Evolutionary conservation across 805 yeast species (phyloP).

Genomic region (Starmerella khaoyaiensis): DNA sequence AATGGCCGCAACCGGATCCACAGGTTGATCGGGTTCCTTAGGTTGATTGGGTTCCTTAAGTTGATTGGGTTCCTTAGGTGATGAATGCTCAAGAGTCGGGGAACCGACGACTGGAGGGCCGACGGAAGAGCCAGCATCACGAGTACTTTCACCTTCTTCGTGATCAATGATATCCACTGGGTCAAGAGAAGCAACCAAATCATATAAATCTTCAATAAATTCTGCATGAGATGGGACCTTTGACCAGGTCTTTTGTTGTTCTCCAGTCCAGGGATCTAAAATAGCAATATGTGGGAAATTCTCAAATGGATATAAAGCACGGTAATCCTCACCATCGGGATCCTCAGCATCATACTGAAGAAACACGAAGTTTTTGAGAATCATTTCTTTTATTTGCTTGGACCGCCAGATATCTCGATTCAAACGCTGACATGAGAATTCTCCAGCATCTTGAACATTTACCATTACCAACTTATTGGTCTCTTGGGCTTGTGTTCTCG

Average conservation of each 20-base stretch:
- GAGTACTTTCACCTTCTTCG: not conserved
- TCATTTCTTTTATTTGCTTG: slow-evolving; percentile 45
- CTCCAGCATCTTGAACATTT: slow-evolving; percentile 74
- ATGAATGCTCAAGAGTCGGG: not conserved
- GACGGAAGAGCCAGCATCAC: not conserved
- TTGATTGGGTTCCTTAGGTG: not conserved
- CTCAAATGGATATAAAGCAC: slow-evolving; percentile 58
- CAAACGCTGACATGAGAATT: slow-evolving; percentile 76
- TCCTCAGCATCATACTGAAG: slow-evolving; percentile 76
- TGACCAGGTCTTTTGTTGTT: slow-evolving; percentile 67
- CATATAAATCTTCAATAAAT: slow-evolving; percentile 57
- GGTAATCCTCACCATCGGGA: slow-evolving; percentile 56
- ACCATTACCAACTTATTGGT: slow-evolving; percentile 70
- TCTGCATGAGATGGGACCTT: slow-evolving; percentile 43
- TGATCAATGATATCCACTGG: not conserved
- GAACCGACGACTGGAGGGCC: too few species aligned
- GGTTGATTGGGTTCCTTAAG: slow-evolving; percentile 1
- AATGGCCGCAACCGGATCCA: slow-evolving; percentile 35
- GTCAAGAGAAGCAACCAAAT: slow-evolving; percentile 37
- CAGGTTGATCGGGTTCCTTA: not conserved
- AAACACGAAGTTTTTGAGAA: slow-evolving; percentile 61
- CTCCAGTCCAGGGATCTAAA: slow-evolving; percentile 92
- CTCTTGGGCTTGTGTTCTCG: slow-evolving; percentile 52
- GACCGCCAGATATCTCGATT: slow-evolving; percentile 92
- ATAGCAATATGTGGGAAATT: slow-evolving; percentile 78